Evolutionary conservation across 441 rosid genomes (phyloP), one percentile per base, ranked within the genome.

Genomic region (Bocquillonia castaneifolia): DNA sequence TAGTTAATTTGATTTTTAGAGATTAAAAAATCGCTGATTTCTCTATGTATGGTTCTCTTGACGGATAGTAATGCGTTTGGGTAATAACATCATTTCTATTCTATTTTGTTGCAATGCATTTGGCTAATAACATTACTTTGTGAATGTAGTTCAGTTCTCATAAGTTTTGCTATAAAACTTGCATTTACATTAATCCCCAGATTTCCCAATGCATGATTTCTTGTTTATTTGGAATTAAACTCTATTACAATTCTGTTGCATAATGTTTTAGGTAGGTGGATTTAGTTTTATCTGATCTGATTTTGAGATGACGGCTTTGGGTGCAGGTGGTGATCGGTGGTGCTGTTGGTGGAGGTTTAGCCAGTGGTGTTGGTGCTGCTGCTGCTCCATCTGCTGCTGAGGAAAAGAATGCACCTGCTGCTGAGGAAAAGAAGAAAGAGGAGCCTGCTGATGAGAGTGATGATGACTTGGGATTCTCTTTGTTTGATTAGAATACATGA

Each of bases 401-500:
- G n/a, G n/a, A n/a, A n/a, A n/a, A n/a, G n/a, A n/a, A n/a, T 3
- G 85, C 84, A 23, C 80, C 89, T 12, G 55, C 85, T 0, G 86
- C 86, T 10, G 84, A 77, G 74, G 91, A 83, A 63, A 79, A 80
- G 76, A 86, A 87, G 87, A 70, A 85, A 77, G 85, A 88, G 66
- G 85, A 81, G 65, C 78, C 81, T 2, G 85, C 80, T 53, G 91
- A 86, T 65, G 84, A 80, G 66, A 86, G 83, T n/a, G 93, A 88
- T 17, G 91, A 78, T 0, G 94, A 88, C 45, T 76, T 86, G 82
- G 92, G 94, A 68, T 82, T 88, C 78, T 85, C 87, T 14, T 84
- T 88, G 58, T 88, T 88, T 31, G 91, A 86, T 79, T 88, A 83
- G 82, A 52, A 62, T 23, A 40, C 48, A 22, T 13, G 32, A 14